Evolutionary conservation across 2,329 filamentous ascomycete genomes (phyloP).

Genomic region (Penicillium polonicum): DNA sequence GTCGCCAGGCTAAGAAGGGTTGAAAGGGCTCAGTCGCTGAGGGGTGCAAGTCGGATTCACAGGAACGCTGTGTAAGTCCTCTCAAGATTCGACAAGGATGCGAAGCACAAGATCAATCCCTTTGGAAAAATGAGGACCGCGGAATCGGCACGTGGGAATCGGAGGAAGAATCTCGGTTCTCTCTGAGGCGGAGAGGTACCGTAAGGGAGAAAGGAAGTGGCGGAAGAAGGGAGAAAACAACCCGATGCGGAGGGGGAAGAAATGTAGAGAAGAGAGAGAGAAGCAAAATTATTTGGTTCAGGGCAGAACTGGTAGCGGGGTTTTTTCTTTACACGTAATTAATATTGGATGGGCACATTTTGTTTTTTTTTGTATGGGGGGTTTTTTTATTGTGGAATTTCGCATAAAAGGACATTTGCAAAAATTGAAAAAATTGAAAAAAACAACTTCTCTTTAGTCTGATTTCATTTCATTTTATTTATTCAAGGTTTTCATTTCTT

Average conservation of each 20-base stretch:
- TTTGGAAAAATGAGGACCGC: constrained; percentile 21
- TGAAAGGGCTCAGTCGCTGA: not conserved
- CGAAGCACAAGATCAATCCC: constrained; percentile 15
- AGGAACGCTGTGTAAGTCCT: constrained; percentile 4
- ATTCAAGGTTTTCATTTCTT: not conserved
- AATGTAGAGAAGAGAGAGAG: constrained; percentile 25
- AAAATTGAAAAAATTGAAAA: not conserved
- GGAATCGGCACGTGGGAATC: constrained; percentile 30
- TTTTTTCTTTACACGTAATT: constrained; percentile 19
- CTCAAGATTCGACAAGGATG: constrained; percentile 2
- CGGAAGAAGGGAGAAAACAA: constrained; percentile 18
- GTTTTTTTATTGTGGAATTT: constrained; percentile 18
- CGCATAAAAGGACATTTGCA: not conserved
- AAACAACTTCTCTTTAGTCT: not conserved
- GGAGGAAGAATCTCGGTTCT: constrained; percentile 5
- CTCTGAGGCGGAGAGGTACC: constrained; percentile 5
- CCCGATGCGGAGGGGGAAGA: constrained; percentile 17
- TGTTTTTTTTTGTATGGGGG: not conserved
- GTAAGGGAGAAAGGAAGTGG: constrained; percentile 8
- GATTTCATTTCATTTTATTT: not conserved
- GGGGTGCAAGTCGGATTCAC: constrained; percentile 9
- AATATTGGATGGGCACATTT: constrained; percentile 1
- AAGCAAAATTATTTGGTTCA: constrained; percentile 31
- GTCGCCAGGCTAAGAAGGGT: constrained; percentile 3
- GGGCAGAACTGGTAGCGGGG: constrained; percentile 27